phyloP scores from a whole-genome alignment of 345 rosid genomes.

The Arabidopsis arenosa region DNA sequence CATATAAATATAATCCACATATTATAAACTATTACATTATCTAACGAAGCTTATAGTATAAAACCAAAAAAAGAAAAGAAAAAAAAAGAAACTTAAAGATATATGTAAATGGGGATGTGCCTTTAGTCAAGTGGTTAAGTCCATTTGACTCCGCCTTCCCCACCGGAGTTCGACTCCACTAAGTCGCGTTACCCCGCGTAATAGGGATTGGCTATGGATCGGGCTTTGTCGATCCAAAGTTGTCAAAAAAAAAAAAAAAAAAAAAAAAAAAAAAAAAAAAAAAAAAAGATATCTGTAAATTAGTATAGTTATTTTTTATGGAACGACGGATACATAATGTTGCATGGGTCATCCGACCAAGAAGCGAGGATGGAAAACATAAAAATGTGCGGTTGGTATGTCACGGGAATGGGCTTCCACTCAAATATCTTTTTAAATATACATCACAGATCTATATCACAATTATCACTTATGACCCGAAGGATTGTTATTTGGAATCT shows the following conservation, averaged over 20 bases:
- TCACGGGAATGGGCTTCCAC: slow-evolving; percentile 36
- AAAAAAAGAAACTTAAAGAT: background rate
- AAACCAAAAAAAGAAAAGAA: too few relatives aligned
- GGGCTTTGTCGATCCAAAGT: too few relatives aligned
- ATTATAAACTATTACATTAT: background rate
- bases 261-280: too few relatives aligned
- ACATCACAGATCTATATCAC: background rate
- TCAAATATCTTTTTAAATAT: background rate
- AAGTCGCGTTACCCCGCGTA: too few relatives aligned
- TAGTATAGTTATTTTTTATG: background rate
- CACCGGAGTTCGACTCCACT: too few relatives aligned
- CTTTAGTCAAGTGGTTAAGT: too few relatives aligned
- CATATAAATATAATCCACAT: too few relatives aligned
- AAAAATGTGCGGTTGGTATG: slow-evolving; percentile 35
- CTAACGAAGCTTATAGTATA: background rate
- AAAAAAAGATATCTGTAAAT: background rate
- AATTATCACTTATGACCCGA: background rate
- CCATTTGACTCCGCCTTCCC: too few relatives aligned
- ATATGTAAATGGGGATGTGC: background rate
- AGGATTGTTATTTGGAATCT: background rate
- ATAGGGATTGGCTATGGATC: too few relatives aligned
- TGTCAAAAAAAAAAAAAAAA: too few relatives aligned
- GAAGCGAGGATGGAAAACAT: slow-evolving; percentile 14
- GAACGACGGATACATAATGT: slow-evolving; percentile 19
- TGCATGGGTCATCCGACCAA: slow-evolving; percentile 40